These are phyloP conservation scores for Dorcoceras hygrometricum DNA, from an alignment of 257 asterid species.

Conservation along the genomic window DNA sequence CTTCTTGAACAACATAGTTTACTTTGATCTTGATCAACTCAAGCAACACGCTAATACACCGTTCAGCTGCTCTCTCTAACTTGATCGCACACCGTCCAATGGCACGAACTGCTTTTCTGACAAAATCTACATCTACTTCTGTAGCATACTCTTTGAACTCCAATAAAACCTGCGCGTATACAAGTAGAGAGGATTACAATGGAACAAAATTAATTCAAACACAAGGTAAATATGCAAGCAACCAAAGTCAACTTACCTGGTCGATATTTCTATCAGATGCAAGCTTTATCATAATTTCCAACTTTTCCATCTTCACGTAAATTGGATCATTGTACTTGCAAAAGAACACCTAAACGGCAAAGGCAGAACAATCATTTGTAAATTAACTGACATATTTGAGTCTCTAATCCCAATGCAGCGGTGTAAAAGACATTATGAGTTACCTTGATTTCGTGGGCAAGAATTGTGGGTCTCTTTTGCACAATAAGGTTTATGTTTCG, in stretches of 20 bases:
- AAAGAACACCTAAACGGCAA: slow-evolving; percentile 69
- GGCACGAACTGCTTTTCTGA: slow-evolving; percentile 99
- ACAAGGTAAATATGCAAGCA: slow-evolving; percentile 1
- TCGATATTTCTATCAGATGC: slow-evolving; percentile 97
- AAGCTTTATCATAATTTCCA: slow-evolving; percentile 99
- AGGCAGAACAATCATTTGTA: slow-evolving; percentile 15
- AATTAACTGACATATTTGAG: slow-evolving; percentile 19
- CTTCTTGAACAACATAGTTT: slow-evolving; percentile 99
- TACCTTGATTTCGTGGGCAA: slow-evolving; percentile 98
- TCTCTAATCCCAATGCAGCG: slow-evolving; percentile 10
- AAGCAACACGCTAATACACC: slow-evolving; percentile 96
- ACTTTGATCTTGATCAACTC: slow-evolving; percentile 99
- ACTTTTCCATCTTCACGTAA: slow-evolving; percentile 97
- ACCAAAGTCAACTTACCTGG: slow-evolving; percentile 57
- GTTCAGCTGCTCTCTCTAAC: slow-evolving; percentile 99
- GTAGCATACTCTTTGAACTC: slow-evolving; percentile 99
- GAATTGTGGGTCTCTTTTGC: slow-evolving; percentile 93
- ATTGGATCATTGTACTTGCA: slow-evolving; percentile 99
- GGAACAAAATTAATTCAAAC: slow-evolving; percentile 19
- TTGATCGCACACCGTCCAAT: slow-evolving; percentile 99
- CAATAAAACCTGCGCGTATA: slow-evolving; percentile 62
- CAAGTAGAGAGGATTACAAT: slow-evolving; percentile 15
- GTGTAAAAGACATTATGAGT: slow-evolving; percentile 10
- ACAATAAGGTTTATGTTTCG: slow-evolving; percentile 95
- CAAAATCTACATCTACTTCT: slow-evolving; percentile 98